A percentile compares a stretch with the other conserved stretches of the same genome.
These are phyloP conservation scores for Dactylis glomerata DNA, from an alignment of 176 grass and related monocot genomes.

Conservation along the genomic window DNA sequence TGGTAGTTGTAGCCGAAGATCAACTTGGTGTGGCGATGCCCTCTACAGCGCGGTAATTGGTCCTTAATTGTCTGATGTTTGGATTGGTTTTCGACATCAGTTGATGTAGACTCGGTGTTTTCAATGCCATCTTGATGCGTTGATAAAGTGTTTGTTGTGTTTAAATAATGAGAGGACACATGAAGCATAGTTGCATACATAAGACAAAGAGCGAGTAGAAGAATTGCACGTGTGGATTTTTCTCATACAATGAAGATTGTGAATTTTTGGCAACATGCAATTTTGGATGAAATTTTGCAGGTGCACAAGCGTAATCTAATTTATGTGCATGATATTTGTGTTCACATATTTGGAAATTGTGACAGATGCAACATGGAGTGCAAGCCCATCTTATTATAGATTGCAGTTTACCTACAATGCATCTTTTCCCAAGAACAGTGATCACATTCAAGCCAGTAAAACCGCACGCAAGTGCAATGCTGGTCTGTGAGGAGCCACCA, in stretches of 20 bases:
- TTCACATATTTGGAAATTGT: too few relatives aligned
- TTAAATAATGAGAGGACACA: background rate
- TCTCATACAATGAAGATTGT: background rate
- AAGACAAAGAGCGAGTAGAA: background rate
- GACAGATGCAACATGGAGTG: background rate
- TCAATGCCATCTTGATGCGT: background rate
- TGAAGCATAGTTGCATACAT: background rate
- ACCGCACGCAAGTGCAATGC: background rate
- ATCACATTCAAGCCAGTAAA: background rate
- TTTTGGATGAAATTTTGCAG: background rate
- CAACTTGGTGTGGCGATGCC: background rate
- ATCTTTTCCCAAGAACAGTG: background rate
- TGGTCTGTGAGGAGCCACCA: background rate
- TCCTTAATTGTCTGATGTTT: background rate
- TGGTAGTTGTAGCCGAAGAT: background rate
- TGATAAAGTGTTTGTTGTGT: background rate
- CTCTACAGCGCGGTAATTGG: background rate
- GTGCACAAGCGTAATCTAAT: too few relatives aligned
- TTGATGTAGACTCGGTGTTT: background rate
- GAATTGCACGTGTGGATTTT: background rate
- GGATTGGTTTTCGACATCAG: background rate
- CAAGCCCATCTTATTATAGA: too few relatives aligned
- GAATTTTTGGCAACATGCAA: background rate
- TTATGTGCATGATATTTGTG: too few relatives aligned
- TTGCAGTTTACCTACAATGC: background rate